Percentiles rank a stretch among this genome's conserved stretches.
Evolutionary conservation across 1,284 basidiomycete genomes (phyloP).

Genomic region (Neotropicomus parvogracilis): DNA sequence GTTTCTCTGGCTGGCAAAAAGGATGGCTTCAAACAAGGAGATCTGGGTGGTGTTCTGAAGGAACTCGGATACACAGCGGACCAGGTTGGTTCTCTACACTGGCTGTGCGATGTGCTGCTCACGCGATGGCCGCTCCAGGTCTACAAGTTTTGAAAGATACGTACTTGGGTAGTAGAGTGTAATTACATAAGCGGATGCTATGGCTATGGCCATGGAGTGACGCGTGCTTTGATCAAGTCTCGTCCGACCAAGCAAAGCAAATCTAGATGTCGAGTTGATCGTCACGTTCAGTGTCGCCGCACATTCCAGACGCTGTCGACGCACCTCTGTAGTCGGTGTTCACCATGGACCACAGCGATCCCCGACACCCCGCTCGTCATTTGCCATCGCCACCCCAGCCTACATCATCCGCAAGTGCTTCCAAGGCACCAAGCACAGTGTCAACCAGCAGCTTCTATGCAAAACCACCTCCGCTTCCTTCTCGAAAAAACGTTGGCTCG

Average conservation of each 20-base stretch:
- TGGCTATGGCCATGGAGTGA: no score
- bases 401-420: constrained; percentile 13
- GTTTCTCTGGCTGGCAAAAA: constrained; percentile 76
- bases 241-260: not conserved
- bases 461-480: constrained; percentile 33
- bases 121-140: constrained; percentile 38
- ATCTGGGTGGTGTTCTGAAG: constrained; percentile 78
- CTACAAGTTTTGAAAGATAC: constrained; percentile 50
- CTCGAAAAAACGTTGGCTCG: constrained; percentile 32
- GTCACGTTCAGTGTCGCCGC: not conserved
- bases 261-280: constrained; percentile 20
- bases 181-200: constrained; percentile 30
- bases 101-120: constrained; percentile 4
- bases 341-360: constrained; percentile 29
- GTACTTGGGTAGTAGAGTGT: constrained; percentile 1
- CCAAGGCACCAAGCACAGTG: constrained; percentile 24
- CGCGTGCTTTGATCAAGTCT: constrained; percentile 29
- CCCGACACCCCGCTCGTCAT: constrained; percentile 18
- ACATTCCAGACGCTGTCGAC: constrained; percentile 11
- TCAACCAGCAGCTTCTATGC: constrained; percentile 31
- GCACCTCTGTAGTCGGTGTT: not conserved
- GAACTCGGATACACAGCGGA: constrained; percentile 84
- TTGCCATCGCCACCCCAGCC: constrained; percentile 25
- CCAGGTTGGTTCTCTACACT: constrained; percentile 50
- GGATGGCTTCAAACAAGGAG: constrained; percentile 78